Conservation (phyloP, 2,329 filamentous ascomycete genomes). For the Neopestalotiopsis clavispora region DNA sequence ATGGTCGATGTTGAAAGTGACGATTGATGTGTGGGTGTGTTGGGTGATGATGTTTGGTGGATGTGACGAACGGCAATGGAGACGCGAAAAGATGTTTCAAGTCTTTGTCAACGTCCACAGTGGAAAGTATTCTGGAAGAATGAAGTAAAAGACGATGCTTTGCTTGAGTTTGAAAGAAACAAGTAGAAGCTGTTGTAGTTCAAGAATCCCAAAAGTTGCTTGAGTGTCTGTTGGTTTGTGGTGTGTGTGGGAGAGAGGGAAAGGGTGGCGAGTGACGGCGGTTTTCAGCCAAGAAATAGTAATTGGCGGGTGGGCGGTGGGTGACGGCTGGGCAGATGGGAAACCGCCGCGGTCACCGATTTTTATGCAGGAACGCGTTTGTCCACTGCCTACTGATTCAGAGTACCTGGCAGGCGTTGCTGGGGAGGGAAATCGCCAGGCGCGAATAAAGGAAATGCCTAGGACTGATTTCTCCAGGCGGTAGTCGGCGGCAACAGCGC, state of each 20-base stretch:
- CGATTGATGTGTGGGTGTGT: not conserved
- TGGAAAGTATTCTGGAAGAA: not conserved
- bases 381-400: not conserved
- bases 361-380: not conserved
- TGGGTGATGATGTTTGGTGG: not conserved
- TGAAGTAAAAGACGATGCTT: not conserved
- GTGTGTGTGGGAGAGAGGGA: not conserved
- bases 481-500: no score
- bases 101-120: conserved; percentile 4
- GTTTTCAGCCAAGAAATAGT: not conserved
- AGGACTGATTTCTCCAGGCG: not conserved
- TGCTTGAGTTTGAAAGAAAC: conserved; percentile 22
- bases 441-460: not conserved
- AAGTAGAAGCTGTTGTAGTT: conserved; percentile 16
- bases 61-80: not conserved
- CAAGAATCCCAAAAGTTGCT: not conserved
- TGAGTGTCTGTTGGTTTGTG: not conserved
- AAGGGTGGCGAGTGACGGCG: not conserved
- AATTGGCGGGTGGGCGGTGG: not conserved
- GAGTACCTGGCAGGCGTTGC: not conserved
- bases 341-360: not conserved
- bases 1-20: not conserved
- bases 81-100: not conserved
- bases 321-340: not conserved
- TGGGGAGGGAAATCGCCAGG: no score